Base-by-base conservation (phyloP, 495 filamentous ascomycete genomes). In the Aspergillus egyptiacus region DNA sequence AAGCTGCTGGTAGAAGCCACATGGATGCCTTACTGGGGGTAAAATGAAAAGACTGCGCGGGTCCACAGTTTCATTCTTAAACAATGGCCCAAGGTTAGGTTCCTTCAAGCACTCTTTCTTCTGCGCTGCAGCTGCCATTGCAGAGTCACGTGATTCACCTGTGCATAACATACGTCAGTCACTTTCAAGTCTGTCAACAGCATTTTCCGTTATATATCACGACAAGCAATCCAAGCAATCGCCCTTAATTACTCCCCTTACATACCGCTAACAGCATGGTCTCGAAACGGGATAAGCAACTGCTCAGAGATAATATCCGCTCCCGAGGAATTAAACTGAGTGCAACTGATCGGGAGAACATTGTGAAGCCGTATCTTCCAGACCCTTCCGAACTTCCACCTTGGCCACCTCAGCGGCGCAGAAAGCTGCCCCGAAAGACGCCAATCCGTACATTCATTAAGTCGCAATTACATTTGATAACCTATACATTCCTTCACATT, bases 341-440 rank as follows among this genome's bases (percentile, higher is more conserved):
- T 24, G 67, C 75, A 6, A 67, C 77, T 45, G 83, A 94, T 54
- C 80, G 87, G 44, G 84, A 89, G 62, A 72, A 74, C 47, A 66
- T 95, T 15, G 52, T 93, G 30, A 79, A 83, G 69, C 82, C 81
- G 44, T 91, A 91, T 61, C 81, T 95, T 9, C 89, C 89, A 22
- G 62, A 74, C 18, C 71, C 80, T 33, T 75, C 78, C 19, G 63
- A 68, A n/a, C 51, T 68, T 18, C 24, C 23, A 36, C 53, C 35
- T 15, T 60, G 43, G 38, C 55, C 48, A 38, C 20, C 57, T 20
- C 60, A 61, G 14, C 59, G 64, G 17, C 64, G 60, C 48, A 67
- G 57, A 39, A 66, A 61, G 51, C 30, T 51, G 19, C 31, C 58
- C 20, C 65, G 55, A 54, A 68, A 64, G 50, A 74, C 60, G 15